Evolutionary conservation across 148 eudicot species (phyloP).

Genomic region (Camellia sinensis): DNA sequence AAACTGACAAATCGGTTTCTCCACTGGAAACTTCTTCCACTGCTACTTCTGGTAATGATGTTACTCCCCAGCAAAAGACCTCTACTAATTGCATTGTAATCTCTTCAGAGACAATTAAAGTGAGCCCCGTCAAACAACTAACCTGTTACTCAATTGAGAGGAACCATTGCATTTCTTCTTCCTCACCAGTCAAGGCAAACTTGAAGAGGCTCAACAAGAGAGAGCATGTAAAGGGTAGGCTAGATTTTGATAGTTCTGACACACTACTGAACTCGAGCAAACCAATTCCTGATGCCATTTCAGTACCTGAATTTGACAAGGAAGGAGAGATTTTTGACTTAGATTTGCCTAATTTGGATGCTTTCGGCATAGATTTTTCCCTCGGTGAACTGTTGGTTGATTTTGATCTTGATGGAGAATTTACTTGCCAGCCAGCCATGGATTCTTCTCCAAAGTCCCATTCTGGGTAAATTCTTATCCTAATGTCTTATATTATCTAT

Average conservation of each 20-base stretch:
- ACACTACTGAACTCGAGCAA: slow-evolving; percentile 31
- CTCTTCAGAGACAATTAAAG: slow-evolving; percentile 67
- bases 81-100: slow-evolving; percentile 68
- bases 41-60: slow-evolving; percentile 39
- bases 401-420: slow-evolving; percentile 51
- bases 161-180: slow-evolving; percentile 52
- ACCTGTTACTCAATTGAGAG: slow-evolving; percentile 60
- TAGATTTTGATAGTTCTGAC: slow-evolving; percentile 72
- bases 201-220: slow-evolving; percentile 44
- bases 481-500: not conserved
- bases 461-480: slow-evolving; percentile 39
- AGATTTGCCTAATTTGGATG: slow-evolving; percentile 62
- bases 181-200: slow-evolving; percentile 57
- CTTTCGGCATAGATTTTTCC: slow-evolving; percentile 53
- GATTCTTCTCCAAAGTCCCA: slow-evolving; percentile 44
- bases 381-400: slow-evolving; percentile 58
- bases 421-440: slow-evolving; percentile 35
- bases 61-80: slow-evolving; percentile 41
- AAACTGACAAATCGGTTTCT: slow-evolving; percentile 55
- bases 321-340: slow-evolving; percentile 63
- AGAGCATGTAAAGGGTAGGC: slow-evolving; percentile 84
- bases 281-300: slow-evolving; percentile 34
- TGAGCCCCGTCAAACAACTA: slow-evolving; percentile 70
- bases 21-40: slow-evolving; percentile 54
- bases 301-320: slow-evolving; percentile 52